phyloP scores from a whole-genome alignment of 805 yeast species.

The Nakazawaea holstii region DNA sequence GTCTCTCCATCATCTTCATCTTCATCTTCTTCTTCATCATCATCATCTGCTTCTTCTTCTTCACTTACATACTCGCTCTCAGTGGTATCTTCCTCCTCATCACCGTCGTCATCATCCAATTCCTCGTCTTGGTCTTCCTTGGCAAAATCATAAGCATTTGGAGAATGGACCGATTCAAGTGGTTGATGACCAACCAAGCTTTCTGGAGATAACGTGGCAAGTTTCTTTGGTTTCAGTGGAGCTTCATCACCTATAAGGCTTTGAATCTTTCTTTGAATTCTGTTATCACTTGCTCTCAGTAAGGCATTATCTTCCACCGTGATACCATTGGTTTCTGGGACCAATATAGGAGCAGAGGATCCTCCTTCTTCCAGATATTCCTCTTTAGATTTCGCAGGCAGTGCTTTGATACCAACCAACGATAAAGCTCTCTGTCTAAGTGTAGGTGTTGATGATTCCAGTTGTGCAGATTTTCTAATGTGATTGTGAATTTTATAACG shows the following conservation, averaged over 20 bases:
- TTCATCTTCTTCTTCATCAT: slow-evolving; percentile 19
- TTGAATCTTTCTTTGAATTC: slow-evolving; percentile 6
- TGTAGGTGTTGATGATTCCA: slow-evolving; percentile 6
- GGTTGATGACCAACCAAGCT: too few species aligned
- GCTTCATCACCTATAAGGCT: slow-evolving; percentile 1
- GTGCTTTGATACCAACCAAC: slow-evolving; percentile 21
- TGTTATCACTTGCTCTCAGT: slow-evolving; percentile 6
- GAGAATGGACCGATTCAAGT: neutral
- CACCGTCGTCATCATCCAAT: slow-evolving; percentile 17
- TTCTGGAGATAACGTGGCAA: slow-evolving; percentile 18
- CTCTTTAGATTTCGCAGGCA: slow-evolving; percentile 5
- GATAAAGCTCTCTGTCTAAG: slow-evolving; percentile 16
- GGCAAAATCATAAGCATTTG: neutral
- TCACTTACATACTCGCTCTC: slow-evolving; percentile 12
- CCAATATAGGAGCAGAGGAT: neutral
- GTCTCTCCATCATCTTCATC: slow-evolving; percentile 21
- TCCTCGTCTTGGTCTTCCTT: slow-evolving; percentile 16
- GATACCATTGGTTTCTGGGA: slow-evolving; percentile 5
- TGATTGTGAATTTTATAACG: slow-evolving; percentile 72
- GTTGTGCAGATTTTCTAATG: slow-evolving; percentile 6
- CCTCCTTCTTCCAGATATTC: slow-evolving; percentile 7
- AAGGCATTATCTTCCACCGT: slow-evolving; percentile 4
- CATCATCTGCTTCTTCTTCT: slow-evolving; percentile 9
- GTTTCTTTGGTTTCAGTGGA: slow-evolving; percentile 17
- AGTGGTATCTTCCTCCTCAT: slow-evolving; percentile 1